Base-by-base conservation (phyloP, 129 eudicot genomes). In the Pseudognaphalium luteoalbum region DNA sequence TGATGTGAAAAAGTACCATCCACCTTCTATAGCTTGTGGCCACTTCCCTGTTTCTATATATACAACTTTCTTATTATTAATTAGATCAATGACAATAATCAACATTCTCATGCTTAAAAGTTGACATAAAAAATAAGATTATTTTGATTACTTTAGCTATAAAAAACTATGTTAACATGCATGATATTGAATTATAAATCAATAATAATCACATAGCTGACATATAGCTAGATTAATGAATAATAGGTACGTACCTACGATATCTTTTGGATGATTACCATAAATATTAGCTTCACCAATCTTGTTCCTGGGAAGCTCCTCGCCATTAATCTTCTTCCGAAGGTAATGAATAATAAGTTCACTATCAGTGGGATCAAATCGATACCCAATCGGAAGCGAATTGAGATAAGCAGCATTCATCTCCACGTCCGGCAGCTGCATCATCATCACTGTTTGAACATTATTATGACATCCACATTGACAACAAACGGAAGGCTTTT, bases 1-100 rank as follows among this genome's bases (percentile, higher is more conserved):
- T 37, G 85, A 47, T 0, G 86, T 66, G 22, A 82, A 82, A 29
- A 82, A 78, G 68, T 73, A 82, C 86, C 79, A 71, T 14, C 37
- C 74, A 17, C 70, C 71, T 32, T 76, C 61, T 44, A 33, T 34
- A 15, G 32, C 72, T 61, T 54, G 35, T 42, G 35, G 64, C 20
- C 76, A 47, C 5, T 67, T 67, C 74, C 17, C 68, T 76, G 32
- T 3, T 54, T 21, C 44, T 22, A 42, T 58, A 37, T 42, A 42
- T 58, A 37, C 0, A 57, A 35, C 16, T 11, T 72, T 3, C 39
- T 20, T 6, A n/a, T 1, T n/a, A n/a, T n/a, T n/a, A 63, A 30
- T 63, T 63, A 15, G 68, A 28, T 28, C 35, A 28, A 63, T 30
- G 41, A 25, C 28, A 25, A 25, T 25, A 25, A 25, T 25, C 28